phyloP scores from a whole-genome alignment of 2,329 filamentous ascomycete species.

The Didymella pinodella region DNA sequence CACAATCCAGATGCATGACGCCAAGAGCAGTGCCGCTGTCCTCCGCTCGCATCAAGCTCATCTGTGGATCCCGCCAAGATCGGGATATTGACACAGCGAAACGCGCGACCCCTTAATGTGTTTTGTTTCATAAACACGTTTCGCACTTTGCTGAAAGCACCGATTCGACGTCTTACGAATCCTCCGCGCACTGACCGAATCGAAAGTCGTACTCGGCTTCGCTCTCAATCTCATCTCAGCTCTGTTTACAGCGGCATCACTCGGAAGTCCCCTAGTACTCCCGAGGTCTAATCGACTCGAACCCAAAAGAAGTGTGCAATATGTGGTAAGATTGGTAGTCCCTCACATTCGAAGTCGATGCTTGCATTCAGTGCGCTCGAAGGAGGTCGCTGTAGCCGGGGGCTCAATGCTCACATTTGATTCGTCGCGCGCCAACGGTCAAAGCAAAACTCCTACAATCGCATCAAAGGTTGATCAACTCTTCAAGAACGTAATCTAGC shows the following conservation, averaged over 20 bases:
- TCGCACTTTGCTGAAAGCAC: slow-evolving; percentile 1
- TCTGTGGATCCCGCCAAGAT: slow-evolving; percentile 3
- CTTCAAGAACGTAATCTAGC: neutral
- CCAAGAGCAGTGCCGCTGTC: slow-evolving; percentile 5
- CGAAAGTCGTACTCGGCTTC: slow-evolving; percentile 6
- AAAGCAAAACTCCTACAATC: neutral
- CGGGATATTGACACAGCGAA: neutral
- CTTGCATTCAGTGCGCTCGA: neutral
- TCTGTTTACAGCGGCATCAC: neutral
- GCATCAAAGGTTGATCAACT: neutral
- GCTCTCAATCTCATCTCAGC: neutral
- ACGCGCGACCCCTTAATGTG: slow-evolving; percentile 13
- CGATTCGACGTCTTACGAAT: neutral
- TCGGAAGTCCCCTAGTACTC: neutral
- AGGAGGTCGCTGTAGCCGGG: neutral
- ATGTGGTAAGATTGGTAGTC: no score
- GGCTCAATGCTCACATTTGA: neutral
- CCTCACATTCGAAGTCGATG: neutral
- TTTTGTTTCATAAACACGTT: slow-evolving; percentile 5
- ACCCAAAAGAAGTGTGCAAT: neutral
- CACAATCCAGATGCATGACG: neutral
- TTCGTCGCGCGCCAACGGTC: neutral
- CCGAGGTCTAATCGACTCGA: no score
- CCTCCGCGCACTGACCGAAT: neutral
- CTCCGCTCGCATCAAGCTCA: slow-evolving; percentile 9